Conservation (phyloP, 1,284 basidiomycete genomes). For the Melampsora larici-populina region DNA sequence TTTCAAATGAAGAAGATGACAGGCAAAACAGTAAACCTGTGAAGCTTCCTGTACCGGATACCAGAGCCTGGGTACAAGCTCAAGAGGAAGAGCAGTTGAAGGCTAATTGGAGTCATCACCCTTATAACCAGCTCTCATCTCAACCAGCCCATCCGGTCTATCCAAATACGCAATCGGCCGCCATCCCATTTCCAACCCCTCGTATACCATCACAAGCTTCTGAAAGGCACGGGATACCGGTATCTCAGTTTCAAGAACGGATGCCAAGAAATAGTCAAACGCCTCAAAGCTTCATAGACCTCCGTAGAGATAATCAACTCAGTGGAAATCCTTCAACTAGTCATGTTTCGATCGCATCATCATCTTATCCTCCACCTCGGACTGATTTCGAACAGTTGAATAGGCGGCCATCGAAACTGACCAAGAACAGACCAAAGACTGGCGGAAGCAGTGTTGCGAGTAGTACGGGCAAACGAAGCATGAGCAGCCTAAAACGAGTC, state of each 20-base stretch:
- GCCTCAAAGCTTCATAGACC: too few relatives aligned
- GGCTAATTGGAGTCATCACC: neutral
- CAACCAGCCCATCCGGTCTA: too few relatives aligned
- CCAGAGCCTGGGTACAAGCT: neutral
- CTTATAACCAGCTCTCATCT: too few relatives aligned
- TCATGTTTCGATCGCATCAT: too few relatives aligned
- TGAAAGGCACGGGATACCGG: neutral
- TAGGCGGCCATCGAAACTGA: conserved; percentile 27
- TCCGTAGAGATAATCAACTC: too few relatives aligned
- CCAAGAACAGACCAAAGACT: conserved; percentile 10
- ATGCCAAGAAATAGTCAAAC: neutral
- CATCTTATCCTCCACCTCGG: too few relatives aligned
- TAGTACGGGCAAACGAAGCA: conserved; percentile 19
- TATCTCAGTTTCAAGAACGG: neutral
- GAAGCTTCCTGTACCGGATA: too few relatives aligned
- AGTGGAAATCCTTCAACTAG: too few relatives aligned
- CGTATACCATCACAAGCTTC: too few relatives aligned
- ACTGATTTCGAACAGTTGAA: neutral
- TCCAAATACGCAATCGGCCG: neutral
- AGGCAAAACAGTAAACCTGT: neutral
- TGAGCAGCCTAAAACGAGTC: conserved; percentile 11
- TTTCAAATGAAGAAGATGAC: too few relatives aligned
- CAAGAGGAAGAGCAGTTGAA: neutral
- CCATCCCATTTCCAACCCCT: neutral
- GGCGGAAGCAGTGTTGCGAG: conserved; percentile 29